Percentiles rank a stretch among this genome's conserved stretches.
Evolutionary conservation across 169 alveolate species (phyloP).

Genomic region (Eimeria sp.): DNA sequence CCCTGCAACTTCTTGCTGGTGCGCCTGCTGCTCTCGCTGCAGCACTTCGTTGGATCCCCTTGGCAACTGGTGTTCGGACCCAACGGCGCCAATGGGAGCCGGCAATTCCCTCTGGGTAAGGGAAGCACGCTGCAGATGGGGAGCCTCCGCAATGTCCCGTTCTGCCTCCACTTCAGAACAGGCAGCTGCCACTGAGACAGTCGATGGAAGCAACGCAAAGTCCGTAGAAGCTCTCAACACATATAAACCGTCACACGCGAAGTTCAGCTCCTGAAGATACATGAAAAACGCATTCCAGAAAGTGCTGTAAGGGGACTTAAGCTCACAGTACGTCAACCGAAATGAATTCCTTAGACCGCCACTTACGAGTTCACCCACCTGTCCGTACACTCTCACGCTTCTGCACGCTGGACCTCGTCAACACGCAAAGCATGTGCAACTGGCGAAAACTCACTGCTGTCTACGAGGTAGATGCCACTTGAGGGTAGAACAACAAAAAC

Average conservation of each 20-base stretch:
- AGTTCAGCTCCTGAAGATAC: slow-evolving; percentile 43
- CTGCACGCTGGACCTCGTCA: background rate
- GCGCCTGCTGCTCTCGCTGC: slow-evolving; percentile 43
- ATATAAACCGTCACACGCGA: slow-evolving; percentile 55
- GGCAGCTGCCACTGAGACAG: slow-evolving; percentile 14
- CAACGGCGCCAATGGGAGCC: background rate
- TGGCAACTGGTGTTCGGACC: slow-evolving; percentile 34
- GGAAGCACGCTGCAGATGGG: slow-evolving; percentile 21
- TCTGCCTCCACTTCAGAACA: slow-evolving; percentile 35
- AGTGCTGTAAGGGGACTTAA: background rate
- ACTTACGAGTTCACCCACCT: background rate
- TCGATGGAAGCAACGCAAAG: slow-evolving; percentile 58
- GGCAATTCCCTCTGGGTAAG: background rate
- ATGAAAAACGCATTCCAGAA: background rate
- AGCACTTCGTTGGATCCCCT: background rate
- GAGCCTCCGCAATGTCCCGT: background rate
- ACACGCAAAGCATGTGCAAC: background rate
- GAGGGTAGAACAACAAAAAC: background rate
- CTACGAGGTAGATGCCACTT: background rate
- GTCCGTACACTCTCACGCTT: background rate
- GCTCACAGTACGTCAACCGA: background rate
- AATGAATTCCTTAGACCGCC: background rate
- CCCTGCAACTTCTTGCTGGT: slow-evolving; percentile 20
- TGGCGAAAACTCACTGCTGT: background rate
- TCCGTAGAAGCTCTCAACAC: slow-evolving; percentile 65